A percentile compares a stretch with the other conserved stretches of the same genome.
Evolutionary conservation across 2,329 filamentous ascomycete genomes (phyloP).

Genomic region (Tolypocladium guangdongense): DNA sequence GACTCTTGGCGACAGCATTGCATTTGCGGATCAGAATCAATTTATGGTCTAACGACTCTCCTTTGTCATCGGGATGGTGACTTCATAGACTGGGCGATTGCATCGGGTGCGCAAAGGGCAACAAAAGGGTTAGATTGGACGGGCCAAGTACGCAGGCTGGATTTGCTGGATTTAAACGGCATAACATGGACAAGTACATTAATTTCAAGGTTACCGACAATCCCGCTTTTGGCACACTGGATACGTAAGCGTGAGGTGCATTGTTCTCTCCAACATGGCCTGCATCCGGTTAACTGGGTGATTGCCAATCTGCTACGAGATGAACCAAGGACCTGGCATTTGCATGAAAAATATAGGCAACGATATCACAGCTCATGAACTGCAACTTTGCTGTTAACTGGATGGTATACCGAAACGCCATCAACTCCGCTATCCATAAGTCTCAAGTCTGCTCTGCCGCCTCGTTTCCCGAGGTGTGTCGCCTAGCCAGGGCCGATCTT

Average conservation of each 20-base stretch:
- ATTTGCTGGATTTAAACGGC: not conserved
- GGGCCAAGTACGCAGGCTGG: not conserved
- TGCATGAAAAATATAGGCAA: no score
- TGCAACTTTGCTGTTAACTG: not conserved
- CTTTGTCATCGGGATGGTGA: not conserved
- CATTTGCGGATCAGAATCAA: not conserved
- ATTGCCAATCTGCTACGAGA: not conserved
- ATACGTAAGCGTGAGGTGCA: not conserved
- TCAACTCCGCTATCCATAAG: conserved; percentile 9
- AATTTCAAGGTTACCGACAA: not conserved
- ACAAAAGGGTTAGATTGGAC: not conserved
- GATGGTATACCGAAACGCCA: conserved; percentile 16
- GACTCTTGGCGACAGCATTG: not conserved
- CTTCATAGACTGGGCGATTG: not conserved
- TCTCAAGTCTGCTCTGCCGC: not conserved
- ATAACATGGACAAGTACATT: not conserved
- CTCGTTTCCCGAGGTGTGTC: not conserved
- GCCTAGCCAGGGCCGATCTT: conserved; percentile 50
- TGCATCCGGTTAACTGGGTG: no score
- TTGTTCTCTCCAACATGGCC: not conserved
- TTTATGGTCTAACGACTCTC: not conserved
- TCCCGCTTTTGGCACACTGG: not conserved
- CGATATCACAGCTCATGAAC: no score
- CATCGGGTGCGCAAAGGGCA: not conserved
- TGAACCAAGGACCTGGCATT: not conserved